These are phyloP conservation scores for Nemania abortiva DNA, from an alignment of 2,329 filamentous ascomycete genomes.

Conservation along the genomic window DNA sequence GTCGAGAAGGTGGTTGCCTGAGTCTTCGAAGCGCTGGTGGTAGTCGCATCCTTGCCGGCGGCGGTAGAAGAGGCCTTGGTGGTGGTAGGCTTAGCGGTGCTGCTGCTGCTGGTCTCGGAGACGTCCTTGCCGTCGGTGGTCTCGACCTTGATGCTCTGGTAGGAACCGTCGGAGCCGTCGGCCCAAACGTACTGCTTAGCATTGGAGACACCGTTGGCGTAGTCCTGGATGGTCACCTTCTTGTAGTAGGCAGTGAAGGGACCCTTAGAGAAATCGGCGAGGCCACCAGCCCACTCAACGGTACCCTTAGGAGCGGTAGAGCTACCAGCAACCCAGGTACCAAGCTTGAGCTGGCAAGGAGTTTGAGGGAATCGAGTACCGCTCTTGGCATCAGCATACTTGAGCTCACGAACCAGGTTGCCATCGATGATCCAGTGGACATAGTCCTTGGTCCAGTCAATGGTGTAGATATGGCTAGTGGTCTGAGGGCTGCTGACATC, in stretches of 20 bases:
- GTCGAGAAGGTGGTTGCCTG: constrained; percentile 45
- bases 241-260: constrained; percentile 70
- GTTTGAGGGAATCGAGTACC: constrained; percentile 76
- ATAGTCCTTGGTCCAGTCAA: constrained; percentile 75
- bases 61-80: constrained; percentile 42
- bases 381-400: constrained; percentile 67
- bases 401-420: constrained; percentile 70
- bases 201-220: constrained; percentile 62
- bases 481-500: constrained; percentile 66
- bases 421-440: constrained; percentile 76
- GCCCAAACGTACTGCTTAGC: constrained; percentile 66
- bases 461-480: constrained; percentile 72
- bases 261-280: constrained; percentile 63
- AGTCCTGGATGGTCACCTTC: constrained; percentile 66
- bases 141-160: constrained; percentile 64
- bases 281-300: constrained; percentile 76
- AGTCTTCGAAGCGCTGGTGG: constrained; percentile 33
- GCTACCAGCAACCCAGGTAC: constrained; percentile 73
- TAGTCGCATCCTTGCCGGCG: constrained; percentile 20
- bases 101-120: constrained; percentile 36
- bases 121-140: constrained; percentile 52
- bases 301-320: constrained; percentile 74
- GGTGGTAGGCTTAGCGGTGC: constrained; percentile 35
- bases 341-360: constrained; percentile 77
- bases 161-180: constrained; percentile 62